A percentile compares a stretch with the other conserved stretches of the same genome.
Evolutionary conservation across 371 early-diverging fungal species (phyloP).

Genomic region (Rhizoclosmatium hyalinum): DNA sequence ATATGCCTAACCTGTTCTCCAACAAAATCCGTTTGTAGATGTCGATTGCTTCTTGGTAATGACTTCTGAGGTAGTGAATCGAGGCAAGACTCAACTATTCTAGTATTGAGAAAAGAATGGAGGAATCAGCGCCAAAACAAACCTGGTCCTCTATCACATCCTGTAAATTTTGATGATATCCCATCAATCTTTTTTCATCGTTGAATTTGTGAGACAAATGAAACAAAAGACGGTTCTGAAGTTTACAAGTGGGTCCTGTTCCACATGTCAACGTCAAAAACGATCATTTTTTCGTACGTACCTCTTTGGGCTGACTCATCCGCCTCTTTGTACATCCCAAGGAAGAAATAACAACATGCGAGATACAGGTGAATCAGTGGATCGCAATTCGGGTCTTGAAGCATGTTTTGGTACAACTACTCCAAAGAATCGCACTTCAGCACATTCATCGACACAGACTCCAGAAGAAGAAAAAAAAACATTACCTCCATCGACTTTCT

Average conservation of each 20-base stretch:
- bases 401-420: slow-evolving; percentile 48
- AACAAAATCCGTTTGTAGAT: slow-evolving; percentile 63
- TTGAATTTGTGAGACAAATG: slow-evolving; percentile 65
- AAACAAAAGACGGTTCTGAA: slow-evolving; percentile 63
- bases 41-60: slow-evolving; percentile 69
- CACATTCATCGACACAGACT: background rate
- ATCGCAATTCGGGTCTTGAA: slow-evolving; percentile 46
- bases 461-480: too few species aligned
- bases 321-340: slow-evolving; percentile 63
- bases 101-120: background rate
- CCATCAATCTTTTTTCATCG: slow-evolving; percentile 65
- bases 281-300: slow-evolving; percentile 6
- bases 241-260: slow-evolving; percentile 58
- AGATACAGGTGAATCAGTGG: slow-evolving; percentile 54
- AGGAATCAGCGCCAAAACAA: slow-evolving; percentile 3
- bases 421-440: background rate
- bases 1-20: slow-evolving; percentile 49
- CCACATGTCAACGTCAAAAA: background rate
- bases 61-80: slow-evolving; percentile 65
- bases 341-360: slow-evolving; percentile 59
- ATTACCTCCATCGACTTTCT: slow-evolving; percentile 56
- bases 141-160: slow-evolving; percentile 67
- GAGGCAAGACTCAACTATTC: slow-evolving; percentile 57
- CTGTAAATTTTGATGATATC: slow-evolving; percentile 62
- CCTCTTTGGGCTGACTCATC: slow-evolving; percentile 59